Evolutionary conservation across 768 basidiomycete species (phyloP).

Genomic region (Suillus weaverae): DNA sequence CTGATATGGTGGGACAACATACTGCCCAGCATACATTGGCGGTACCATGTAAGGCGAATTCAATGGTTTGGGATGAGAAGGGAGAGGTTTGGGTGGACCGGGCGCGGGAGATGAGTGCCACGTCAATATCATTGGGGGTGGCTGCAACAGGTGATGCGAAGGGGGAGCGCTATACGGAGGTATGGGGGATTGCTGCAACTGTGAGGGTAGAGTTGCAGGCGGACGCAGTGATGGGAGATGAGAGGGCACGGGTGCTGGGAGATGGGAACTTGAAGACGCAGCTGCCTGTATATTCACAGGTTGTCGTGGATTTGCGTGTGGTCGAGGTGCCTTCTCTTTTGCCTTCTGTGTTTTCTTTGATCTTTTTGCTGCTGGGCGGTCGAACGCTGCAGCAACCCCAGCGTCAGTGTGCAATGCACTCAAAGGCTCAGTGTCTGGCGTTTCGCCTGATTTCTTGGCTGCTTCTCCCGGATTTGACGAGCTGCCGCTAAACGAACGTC

Average conservation of each 20-base stretch:
- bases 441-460: neutral
- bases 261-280: neutral
- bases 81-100: neutral
- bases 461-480: neutral
- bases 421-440: neutral
- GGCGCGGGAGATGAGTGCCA: neutral
- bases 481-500: neutral
- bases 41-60: neutral
- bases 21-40: neutral
- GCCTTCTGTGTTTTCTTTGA: neutral
- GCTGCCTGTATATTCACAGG: neutral
- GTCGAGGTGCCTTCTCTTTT: neutral
- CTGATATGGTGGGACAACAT: neutral
- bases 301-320: neutral
- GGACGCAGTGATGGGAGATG: neutral
- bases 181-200: neutral
- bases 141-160: neutral
- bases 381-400: neutral
- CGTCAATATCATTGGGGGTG: neutral
- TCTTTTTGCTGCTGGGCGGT: neutral
- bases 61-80: neutral
- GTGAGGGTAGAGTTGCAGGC: neutral
- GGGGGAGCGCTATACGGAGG: neutral
- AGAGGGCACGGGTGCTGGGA: neutral
- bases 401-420: neutral